Evolutionary conservation across 129 eudicot genomes (phyloP), one percentile per base, ranked within the genome.

Genomic region (Tagetes patula): DNA sequence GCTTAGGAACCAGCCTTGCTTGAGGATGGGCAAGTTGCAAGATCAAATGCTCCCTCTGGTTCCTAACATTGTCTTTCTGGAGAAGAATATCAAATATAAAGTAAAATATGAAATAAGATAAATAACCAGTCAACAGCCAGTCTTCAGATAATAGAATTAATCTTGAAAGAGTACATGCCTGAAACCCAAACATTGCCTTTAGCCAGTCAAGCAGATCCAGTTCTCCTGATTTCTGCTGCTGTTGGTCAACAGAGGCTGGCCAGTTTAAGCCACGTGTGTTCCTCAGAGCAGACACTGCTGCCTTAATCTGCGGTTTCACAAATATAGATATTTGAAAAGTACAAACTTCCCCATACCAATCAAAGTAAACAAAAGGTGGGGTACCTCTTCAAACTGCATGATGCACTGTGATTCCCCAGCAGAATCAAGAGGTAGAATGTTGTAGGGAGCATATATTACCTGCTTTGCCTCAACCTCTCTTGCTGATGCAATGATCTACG

Each of bases 371-470:
- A 47, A 9, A 72, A 53, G 69, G 62, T 47, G 61, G n/a, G 43
- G 46, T 75, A 92, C 96, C 96, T 94, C 98, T 77, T 94, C 96
- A 55, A 94, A 85, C 84, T 94, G 98, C 96, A 94, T 94, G 65
- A 94, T 88, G 81, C 90, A 83, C 52, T 90, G 96, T 48, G 96
- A 85, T 82, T 90, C 90, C 69, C 98, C 98, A 33, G 95, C 96
- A 53, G 98, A 84, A 76, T 94, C 98, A 41, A 94, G 81, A 39
- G 98, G 98, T 69, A 94, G 91, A 84, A 94, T 94, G 83, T 94
- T 94, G 82, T 84, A 94, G 41, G 98, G 98, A 64, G 91, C 86
- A 77, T 90, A 94, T 52, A 88, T 87, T 73, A 86, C 95, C 84
- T 87, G 87, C 72, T 94, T 94, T 54, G 95, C 96, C 81, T 90